phyloP scores from a whole-genome alignment of 768 basidiomycete genomes.

The Pleurotus platypus region DNA sequence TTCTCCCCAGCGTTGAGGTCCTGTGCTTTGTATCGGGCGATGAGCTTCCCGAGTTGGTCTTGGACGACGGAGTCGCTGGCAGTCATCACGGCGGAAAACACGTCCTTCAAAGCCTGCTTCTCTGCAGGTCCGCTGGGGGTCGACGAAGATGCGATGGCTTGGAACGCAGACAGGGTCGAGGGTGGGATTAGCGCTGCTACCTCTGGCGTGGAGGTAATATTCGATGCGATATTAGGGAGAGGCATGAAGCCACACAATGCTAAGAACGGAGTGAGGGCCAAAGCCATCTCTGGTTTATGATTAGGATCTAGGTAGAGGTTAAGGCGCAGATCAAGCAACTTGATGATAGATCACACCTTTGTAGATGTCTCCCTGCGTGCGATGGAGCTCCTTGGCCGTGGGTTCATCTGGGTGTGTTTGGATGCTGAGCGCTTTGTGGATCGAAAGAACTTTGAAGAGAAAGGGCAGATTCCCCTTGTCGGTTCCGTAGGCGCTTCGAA shows the following conservation, averaged over 20 bases:
- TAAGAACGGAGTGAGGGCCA: slow-evolving; percentile 86
- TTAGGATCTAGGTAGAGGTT: slow-evolving; percentile 66
- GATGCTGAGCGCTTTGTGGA: slow-evolving; percentile 85
- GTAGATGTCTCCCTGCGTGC: slow-evolving; percentile 76
- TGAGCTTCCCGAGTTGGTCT: slow-evolving; percentile 50
- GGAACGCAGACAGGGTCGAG: slow-evolving; percentile 48
- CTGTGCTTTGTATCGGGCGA: slow-evolving; percentile 56
- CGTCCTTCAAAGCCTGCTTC: slow-evolving; percentile 62
- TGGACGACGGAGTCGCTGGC: slow-evolving; percentile 54
- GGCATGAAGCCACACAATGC: slow-evolving; percentile 95
- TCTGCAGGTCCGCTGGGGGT: slow-evolving; percentile 41
- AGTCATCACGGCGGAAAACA: slow-evolving; percentile 86
- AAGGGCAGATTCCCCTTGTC: slow-evolving; percentile 76
- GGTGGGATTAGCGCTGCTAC: slow-evolving; percentile 67
- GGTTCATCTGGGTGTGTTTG: slow-evolving; percentile 90
- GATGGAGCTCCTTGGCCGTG: slow-evolving; percentile 69
- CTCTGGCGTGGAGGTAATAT: slow-evolving; percentile 72
- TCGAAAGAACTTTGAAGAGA: slow-evolving; percentile 89
- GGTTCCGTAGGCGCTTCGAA: slow-evolving; percentile 33
- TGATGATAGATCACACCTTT: slow-evolving; percentile 56
- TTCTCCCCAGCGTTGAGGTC: slow-evolving; percentile 36
- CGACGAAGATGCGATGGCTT: slow-evolving; percentile 36
- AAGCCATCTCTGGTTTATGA: slow-evolving; percentile 99
- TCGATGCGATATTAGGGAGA: slow-evolving; percentile 61
- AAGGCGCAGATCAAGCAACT: not conserved